phyloP scores from a whole-genome alignment of 2,329 filamentous ascomycete species.

The Xylariaceae sp. region DNA sequence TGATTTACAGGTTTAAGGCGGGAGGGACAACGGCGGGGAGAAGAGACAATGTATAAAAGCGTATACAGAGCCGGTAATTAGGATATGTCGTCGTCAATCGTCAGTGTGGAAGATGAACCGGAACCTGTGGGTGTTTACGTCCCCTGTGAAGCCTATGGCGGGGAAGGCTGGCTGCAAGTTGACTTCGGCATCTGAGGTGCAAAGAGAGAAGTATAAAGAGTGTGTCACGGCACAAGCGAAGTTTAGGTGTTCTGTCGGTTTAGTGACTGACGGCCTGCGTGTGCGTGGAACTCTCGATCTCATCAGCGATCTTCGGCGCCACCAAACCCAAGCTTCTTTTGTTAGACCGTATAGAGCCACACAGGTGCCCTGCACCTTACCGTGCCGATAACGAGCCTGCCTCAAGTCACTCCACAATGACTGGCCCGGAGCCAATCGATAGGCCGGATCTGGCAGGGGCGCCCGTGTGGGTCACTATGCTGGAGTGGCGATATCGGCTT shows the following conservation, averaged over 20 bases:
- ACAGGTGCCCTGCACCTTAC: background rate
- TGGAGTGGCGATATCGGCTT: background rate
- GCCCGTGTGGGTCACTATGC: background rate
- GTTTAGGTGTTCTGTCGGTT: constrained; percentile 9
- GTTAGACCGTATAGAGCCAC: background rate
- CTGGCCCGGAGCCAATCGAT: constrained; percentile 5
- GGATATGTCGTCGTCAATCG: background rate
- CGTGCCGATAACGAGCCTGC: background rate
- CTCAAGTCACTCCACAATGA: background rate
- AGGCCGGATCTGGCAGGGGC: background rate
- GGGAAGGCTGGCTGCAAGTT: background rate
- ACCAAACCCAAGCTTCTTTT: background rate
- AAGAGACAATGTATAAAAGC: background rate
- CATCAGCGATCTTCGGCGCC: constrained; percentile 17
- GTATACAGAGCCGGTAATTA: background rate
- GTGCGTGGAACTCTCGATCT: constrained; percentile 1
- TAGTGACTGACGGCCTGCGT: background rate
- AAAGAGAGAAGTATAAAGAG: background rate
- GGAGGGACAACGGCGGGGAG: background rate
- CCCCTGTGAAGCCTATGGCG: background rate
- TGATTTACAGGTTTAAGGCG: background rate
- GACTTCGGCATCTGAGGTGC: background rate
- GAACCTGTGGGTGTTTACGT: background rate
- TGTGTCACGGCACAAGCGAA: background rate
- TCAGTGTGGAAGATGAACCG: background rate